phyloP scores from a whole-genome alignment of 2,329 filamentous ascomycete species.

The Fusarium equiseti region DNA sequence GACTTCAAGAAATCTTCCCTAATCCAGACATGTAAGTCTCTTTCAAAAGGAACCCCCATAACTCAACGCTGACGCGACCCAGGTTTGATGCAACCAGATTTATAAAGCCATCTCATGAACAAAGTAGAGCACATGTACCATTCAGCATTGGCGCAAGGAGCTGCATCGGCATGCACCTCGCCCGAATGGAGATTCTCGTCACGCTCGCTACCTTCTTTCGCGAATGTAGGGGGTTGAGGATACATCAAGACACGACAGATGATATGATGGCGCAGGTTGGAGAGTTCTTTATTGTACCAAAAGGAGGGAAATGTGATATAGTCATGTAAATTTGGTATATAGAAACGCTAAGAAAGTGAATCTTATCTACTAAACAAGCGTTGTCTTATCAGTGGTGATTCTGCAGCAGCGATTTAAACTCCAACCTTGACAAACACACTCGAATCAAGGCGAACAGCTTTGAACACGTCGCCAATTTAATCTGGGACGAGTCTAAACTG shows the following conservation, averaged over 20 bases:
- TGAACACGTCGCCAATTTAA: not conserved
- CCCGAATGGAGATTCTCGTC: conserved; percentile 14
- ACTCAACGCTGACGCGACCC: no score
- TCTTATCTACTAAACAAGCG: not conserved
- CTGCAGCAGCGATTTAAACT: not conserved
- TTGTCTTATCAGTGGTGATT: not conserved
- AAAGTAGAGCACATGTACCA: conserved; percentile 10
- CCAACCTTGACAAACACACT: not conserved
- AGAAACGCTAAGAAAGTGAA: no score
- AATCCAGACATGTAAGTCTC: not conserved
- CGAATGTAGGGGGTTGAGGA: not conserved
- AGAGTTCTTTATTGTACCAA: conserved; percentile 12
- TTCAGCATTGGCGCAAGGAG: conserved; percentile 12
- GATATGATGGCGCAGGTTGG: conserved; percentile 8
- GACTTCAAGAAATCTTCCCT: not conserved
- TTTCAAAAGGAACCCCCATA: no score
- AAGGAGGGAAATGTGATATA: not conserved
- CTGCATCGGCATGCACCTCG: conserved; percentile 14
- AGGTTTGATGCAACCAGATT: conserved; percentile 2
- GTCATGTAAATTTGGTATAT: not conserved
- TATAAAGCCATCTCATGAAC: not conserved
- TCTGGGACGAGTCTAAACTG: not conserved
- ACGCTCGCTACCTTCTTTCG: not conserved
- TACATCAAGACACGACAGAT: not conserved
- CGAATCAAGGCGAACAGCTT: not conserved